Evolutionary conservation across 768 basidiomycete species (phyloP).

Genomic region (Auricularia sp.): DNA sequence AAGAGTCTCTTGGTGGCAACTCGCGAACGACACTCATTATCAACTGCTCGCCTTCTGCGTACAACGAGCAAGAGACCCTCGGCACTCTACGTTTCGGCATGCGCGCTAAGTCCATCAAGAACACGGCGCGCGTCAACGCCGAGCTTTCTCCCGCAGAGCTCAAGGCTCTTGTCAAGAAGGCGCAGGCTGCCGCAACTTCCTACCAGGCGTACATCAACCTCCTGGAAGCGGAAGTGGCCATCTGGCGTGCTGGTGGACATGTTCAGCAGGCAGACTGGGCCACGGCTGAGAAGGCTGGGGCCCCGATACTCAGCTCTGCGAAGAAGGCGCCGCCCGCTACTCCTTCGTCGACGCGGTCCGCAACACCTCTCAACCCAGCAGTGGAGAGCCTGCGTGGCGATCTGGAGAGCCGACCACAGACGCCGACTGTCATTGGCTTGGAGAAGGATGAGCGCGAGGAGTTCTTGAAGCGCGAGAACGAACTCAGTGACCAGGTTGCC

Average conservation of each 20-base stretch:
- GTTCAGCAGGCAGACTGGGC: constrained; percentile 84
- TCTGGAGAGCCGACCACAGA: constrained; percentile 78
- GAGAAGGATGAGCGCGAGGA: constrained; percentile 98
- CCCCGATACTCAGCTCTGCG: constrained; percentile 18
- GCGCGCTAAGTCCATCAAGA: constrained; percentile 99
- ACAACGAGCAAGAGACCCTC: constrained; percentile 94
- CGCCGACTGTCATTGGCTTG: constrained; percentile 76
- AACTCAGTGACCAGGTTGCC: constrained; percentile 83
- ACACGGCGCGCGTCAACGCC: constrained; percentile 95
- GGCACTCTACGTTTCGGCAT: constrained; percentile 98
- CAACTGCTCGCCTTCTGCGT: constrained; percentile 96
- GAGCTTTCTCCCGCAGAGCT: constrained; percentile 94
- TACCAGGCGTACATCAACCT: constrained; percentile 81
- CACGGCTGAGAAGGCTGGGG: constrained; percentile 47
- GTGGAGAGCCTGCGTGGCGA: constrained; percentile 64
- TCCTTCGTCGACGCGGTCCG: constrained; percentile 52
- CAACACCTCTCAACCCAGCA: constrained; percentile 65
- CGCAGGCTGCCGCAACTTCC: constrained; percentile 72
- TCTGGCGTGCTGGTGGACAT: constrained; percentile 79
- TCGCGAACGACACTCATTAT: constrained; percentile 96
- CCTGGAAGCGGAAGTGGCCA: constrained; percentile 80
- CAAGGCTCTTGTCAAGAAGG: constrained; percentile 83
- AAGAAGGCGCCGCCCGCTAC: constrained; percentile 44
- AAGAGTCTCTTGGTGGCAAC: constrained; percentile 96
- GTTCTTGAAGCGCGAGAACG: constrained; percentile 92